Evolutionary conservation across 192 early-diverging fungal genomes (phyloP).

Genomic region (Coemansia sp.): DNA sequence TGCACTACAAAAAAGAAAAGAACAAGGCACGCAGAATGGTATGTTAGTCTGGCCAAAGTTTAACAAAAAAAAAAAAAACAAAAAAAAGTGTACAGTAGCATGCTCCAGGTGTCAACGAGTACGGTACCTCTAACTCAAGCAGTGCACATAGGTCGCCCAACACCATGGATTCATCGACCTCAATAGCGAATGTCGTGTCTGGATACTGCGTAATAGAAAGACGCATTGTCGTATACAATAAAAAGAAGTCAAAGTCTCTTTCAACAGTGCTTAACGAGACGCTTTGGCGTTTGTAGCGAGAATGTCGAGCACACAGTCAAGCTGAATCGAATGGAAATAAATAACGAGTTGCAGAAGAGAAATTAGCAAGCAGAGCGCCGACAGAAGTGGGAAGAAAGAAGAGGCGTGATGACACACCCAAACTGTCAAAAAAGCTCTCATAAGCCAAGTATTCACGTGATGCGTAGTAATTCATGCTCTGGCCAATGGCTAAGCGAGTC

Average conservation of each 20-base stretch:
- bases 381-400: neutral
- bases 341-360: neutral
- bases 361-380: too few species aligned
- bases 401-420: neutral
- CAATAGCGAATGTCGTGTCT: conserved; percentile 52
- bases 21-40: too few species aligned
- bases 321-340: neutral
- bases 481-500: neutral
- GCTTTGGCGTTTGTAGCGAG: conserved; percentile 7
- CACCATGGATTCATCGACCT: conserved; percentile 74
- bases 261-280: neutral
- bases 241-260: neutral
- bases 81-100: neutral
- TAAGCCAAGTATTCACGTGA: neutral
- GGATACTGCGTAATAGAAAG: conserved; percentile 31
- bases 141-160: conserved; percentile 79
- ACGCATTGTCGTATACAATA: conserved; percentile 22
- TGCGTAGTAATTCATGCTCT: neutral
- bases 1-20: conserved; percentile 55
- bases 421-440: neutral
- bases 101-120: neutral
- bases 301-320: neutral
- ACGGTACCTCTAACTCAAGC: conserved; percentile 76
- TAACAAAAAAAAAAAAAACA: neutral
- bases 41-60: neutral